Base-by-base conservation (phyloP, 1,284 basidiomycete genomes). In the Fistulinella staudtii region DNA sequence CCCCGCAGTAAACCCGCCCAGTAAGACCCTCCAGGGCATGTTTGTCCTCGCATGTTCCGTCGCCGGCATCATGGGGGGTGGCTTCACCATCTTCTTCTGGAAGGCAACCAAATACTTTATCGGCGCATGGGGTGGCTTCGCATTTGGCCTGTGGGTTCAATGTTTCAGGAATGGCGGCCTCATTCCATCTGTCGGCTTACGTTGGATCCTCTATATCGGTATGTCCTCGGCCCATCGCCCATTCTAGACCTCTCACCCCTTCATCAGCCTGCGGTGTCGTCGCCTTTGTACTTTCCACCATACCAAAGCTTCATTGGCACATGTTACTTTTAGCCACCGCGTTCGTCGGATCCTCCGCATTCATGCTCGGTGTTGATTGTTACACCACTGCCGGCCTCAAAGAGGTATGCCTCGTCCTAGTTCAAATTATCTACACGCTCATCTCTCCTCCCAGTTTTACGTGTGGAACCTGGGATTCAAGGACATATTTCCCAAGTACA, bases 281-380 rank as follows among this genome's bases (percentile, higher is more conserved):
- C 41, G 75, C 80, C 37, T 82, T 85, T 53, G 70, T 77, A 33
- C 68, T 80, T 21, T 79, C 80, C 56, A 80, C 86, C 25, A 76
- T 83, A 55, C 80, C 80, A 49, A 78, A 75, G 65, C 72, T 88
- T 52, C 89, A 93, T 65, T 88, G 88, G 66, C 82, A 88, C 60
- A 73, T 89, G 56, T 67, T 93, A 36, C 79, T 95, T 52, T 67
- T 87, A 36, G 84, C 89, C 38, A 95, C 93, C 21, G 88, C 89
- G 21, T 75, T 89, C 53, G 86, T 95, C 45, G 94, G 94, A 18
- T 84, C 92, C n/a, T 87, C 87, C n/a, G 85, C 91, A 1, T 83
- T 95, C 61, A 90, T 93, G 47, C 74, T 97, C 17, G 93, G 93
- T 8, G 80, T 96, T 40, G 94, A 98, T 66, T 97, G 94, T 67